Base-by-base conservation (phyloP, 495 filamentous ascomycete species). In the Aspergillus homomorphus region DNA sequence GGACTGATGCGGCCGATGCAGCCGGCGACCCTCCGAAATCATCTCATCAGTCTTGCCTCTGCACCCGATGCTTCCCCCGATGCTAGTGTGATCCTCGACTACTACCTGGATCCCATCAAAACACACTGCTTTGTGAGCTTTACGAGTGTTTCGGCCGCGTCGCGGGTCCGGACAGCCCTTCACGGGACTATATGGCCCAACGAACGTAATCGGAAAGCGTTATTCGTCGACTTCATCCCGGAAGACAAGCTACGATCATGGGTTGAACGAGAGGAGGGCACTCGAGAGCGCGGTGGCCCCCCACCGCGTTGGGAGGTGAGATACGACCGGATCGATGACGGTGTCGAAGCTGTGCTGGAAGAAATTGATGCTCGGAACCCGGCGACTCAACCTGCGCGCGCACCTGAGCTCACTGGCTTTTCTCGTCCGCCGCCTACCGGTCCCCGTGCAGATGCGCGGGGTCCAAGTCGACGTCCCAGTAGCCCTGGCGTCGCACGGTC, bases 141-240 rank as follows among this genome's bases (percentile, higher is more conserved):
- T 64, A 71, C 73, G 22, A 84, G 73, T 54, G 71, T 86, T 28
- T 74, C 86, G 1, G 85, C 88, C 4, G 94, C 94, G 15, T 86
- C 88, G 6, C 82, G 92, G 12, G 92, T 90, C 18, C 87, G 94
- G 30, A 82, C 84, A 0, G 81, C 82, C 9, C 73, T 98, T 7
- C 94, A 98, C 67, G 82, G 81, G 43, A 81, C 80, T 3, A 78
- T 91, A 42, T 98, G 91, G 90, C 94, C 94, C 1, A 83, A 90
- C 42, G 94, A 98, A 70, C 83, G 86, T 51, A 88, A 87, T 46
- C 84, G 94, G 42, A 93, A 94, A 69, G 82, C 82, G 2, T 82
- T 98, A 4, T 96, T 88, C 82, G 90, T 88, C 4, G 94, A 98
- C 62, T 98, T 96, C 67, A 81, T 97, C 6, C 94, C 94, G 0